These are phyloP conservation scores for Neurospora sp. DNA, from an alignment of 495 filamentous ascomycete species.

Conservation along the genomic window DNA sequence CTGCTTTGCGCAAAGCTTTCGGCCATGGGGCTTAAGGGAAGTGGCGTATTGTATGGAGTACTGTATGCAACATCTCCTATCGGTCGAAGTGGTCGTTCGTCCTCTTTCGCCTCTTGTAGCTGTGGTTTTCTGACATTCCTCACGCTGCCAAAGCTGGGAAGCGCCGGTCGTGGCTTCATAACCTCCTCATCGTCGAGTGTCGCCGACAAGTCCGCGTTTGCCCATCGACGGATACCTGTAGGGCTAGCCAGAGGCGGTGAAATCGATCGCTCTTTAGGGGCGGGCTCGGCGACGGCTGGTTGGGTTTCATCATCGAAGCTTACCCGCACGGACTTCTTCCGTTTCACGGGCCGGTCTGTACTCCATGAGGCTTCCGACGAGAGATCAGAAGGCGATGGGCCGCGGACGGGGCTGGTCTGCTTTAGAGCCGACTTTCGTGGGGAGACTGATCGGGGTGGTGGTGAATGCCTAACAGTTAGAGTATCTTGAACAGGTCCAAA, in stretches of 20 bases:
- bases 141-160: conserved; percentile 81
- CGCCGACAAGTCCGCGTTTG: conserved; percentile 31
- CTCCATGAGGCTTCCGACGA: conserved; percentile 27
- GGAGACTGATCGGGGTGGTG: conserved; percentile 69
- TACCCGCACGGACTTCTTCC: conserved; percentile 65
- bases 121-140: conserved; percentile 37
- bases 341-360: conserved; percentile 44
- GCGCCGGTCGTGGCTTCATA: conserved; percentile 63
- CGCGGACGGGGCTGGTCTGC: conserved; percentile 42
- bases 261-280: conserved; percentile 40
- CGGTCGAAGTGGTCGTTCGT: conserved; percentile 42
- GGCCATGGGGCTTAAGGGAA: not conserved
- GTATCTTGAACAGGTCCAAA: conserved; percentile 50
- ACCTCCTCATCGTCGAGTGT: conserved; percentile 52
- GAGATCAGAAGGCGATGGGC: conserved; percentile 33
- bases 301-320: conserved; percentile 68
- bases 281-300: conserved; percentile 42
- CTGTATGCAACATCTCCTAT: conserved; percentile 20
- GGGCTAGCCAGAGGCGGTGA: conserved; percentile 40
- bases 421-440: conserved; percentile 85
- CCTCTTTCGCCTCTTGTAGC: conserved; percentile 16
- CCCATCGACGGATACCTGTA: conserved; percentile 36
- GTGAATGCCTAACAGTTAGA: conserved; percentile 57
- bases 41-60: conserved; percentile 3
- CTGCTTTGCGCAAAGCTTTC: conserved; percentile 39